These are phyloP conservation scores for Brassica incana DNA, from an alignment of 345 rosid genomes.

Conservation along the genomic window DNA sequence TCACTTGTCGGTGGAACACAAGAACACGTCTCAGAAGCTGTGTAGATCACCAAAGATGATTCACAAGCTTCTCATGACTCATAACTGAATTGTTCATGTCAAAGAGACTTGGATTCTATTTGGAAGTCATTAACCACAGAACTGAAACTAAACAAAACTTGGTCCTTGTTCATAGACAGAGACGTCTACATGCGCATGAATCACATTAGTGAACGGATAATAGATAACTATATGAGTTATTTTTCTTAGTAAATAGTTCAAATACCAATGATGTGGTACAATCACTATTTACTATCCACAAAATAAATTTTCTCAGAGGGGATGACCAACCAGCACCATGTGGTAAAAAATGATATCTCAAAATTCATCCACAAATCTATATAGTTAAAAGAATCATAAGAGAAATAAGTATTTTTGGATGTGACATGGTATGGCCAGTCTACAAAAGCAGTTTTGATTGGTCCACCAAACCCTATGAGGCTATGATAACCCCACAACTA, in stretches of 20 bases:
- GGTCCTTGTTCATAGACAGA: not conserved
- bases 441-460: constrained; percentile 19
- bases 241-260: not conserved
- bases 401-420: constrained; percentile 2
- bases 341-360: not conserved
- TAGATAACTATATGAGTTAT: not conserved
- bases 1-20: constrained; percentile 16
- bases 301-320: not conserved
- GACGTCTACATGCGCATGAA: not conserved
- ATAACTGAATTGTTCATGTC: constrained; percentile 8
- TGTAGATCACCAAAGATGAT: constrained; percentile 20
- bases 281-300: not conserved
- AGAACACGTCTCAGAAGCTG: constrained; percentile 14
- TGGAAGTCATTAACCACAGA: not conserved
- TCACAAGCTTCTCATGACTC: constrained; percentile 30
- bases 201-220: not conserved
- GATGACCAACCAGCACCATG: not conserved
- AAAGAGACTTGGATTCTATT: not conserved
- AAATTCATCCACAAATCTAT: not conserved
- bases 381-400: not conserved
- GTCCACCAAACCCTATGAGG: constrained; percentile 24
- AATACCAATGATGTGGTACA: not conserved
- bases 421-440: constrained; percentile 11
- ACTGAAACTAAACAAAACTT: not conserved
- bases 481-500: constrained; percentile 3